phyloP scores from a whole-genome alignment of 163 green algal genomes.

The Prototheca cutis region DNA sequence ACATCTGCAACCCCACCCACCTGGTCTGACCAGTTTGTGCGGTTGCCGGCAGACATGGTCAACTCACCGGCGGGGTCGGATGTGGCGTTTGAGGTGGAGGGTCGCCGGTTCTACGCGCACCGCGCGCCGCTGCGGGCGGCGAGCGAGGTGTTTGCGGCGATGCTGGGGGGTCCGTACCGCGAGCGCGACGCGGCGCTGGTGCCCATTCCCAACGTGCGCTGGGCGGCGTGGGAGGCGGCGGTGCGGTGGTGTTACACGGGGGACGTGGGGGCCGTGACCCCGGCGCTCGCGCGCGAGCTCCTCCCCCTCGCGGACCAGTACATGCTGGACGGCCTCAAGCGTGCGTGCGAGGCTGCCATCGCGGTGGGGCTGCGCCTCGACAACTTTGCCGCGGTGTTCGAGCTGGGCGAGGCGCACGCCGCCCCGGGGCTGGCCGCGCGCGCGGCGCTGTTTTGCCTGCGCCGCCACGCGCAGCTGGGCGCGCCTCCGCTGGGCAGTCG shows the following conservation, averaged over 20 bases:
- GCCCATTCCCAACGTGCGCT: conserved; percentile 90
- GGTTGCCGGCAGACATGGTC: conserved; percentile 78
- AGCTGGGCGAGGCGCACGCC: conserved; percentile 72
- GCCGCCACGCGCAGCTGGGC: conserved; percentile 57
- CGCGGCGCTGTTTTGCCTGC: conserved; percentile 79
- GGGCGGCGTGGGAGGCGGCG: conserved; percentile 81
- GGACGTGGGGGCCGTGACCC: conserved; percentile 25
- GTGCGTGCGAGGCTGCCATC: conserved; percentile 81
- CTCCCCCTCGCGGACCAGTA: conserved; percentile 87
- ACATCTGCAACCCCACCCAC: conserved; percentile 13
- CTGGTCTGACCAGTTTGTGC: conserved; percentile 35
- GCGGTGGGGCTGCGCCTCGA: conserved; percentile 58
- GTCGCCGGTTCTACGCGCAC: conserved; percentile 69
- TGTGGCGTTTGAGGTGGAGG: conserved; percentile 90
- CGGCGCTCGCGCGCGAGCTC: conserved; percentile 74
- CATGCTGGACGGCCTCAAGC: conserved; percentile 83
- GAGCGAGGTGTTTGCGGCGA: conserved; percentile 83
- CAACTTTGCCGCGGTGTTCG: conserved; percentile 66
- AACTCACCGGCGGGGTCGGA: conserved; percentile 88
- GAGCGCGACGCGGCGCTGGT: conserved; percentile 74
- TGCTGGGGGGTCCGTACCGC: conserved; percentile 77
- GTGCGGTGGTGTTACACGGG: conserved; percentile 88
- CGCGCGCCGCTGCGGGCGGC: conserved; percentile 76
- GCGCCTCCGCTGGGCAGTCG: neutral
- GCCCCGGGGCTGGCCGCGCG: conserved; percentile 62